Evolutionary conservation across 208 protist genomes (phyloP).

Genomic region (Leishmania tarentolae): DNA sequence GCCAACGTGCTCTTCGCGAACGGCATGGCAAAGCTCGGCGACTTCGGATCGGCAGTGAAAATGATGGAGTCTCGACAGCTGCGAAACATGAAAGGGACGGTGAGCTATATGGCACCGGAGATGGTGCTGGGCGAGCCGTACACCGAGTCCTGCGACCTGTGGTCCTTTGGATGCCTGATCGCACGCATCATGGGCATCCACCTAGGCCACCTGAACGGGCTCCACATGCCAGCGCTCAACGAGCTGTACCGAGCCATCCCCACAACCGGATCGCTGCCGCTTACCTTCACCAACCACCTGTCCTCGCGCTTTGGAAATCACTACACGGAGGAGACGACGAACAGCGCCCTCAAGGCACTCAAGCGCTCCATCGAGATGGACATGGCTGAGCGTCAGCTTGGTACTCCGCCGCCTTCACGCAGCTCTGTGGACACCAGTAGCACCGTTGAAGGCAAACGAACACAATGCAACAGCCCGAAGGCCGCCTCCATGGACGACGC

Average conservation of each 20-base stretch:
- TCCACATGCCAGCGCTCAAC: slow-evolving; percentile 69
- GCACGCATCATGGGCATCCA: slow-evolving; percentile 76
- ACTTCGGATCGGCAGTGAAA: slow-evolving; percentile 75
- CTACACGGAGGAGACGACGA: slow-evolving; percentile 38
- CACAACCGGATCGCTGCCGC: slow-evolving; percentile 43
- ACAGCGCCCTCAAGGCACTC: slow-evolving; percentile 48
- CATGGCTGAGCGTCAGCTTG: slow-evolving; percentile 15
- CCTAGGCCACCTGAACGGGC: slow-evolving; percentile 67
- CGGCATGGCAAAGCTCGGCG: slow-evolving; percentile 77
- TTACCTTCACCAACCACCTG: slow-evolving; percentile 55
- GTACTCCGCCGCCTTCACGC: slow-evolving; percentile 1
- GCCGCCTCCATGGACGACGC: neutral
- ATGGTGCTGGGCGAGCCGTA: slow-evolving; percentile 84
- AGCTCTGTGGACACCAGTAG: neutral
- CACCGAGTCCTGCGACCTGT: slow-evolving; percentile 81
- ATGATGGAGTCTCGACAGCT: slow-evolving; percentile 48
- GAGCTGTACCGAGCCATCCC: slow-evolving; percentile 66
- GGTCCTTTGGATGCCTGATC: slow-evolving; percentile 82
- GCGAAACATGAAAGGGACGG: slow-evolving; percentile 79
- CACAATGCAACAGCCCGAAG: neutral
- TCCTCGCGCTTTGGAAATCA: slow-evolving; percentile 46
- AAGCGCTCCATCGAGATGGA: slow-evolving; percentile 36
- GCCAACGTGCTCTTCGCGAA: slow-evolving; percentile 78
- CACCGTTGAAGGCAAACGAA: neutral
- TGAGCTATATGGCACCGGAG: slow-evolving; percentile 87